A percentile compares a stretch with the other conserved stretches of the same genome.
Conservation (phyloP, 495 filamentous ascomycete species). For the Sordaria brevicollis region DNA sequence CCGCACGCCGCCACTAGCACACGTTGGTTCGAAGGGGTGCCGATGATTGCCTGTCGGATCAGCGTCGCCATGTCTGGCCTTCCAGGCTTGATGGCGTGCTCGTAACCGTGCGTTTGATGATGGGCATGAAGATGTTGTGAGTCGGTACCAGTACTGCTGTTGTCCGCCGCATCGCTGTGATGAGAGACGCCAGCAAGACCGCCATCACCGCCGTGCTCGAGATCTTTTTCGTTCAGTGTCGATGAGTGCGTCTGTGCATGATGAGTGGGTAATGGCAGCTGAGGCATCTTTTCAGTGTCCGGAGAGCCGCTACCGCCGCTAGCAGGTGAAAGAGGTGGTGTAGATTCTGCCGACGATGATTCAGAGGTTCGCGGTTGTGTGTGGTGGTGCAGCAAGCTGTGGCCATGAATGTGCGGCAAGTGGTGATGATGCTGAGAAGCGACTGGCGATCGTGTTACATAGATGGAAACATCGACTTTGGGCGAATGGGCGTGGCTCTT, state of each 20-base stretch:
- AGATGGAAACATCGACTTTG: conserved; percentile 35
- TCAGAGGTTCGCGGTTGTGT: not conserved
- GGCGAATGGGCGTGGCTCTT: conserved; percentile 30
- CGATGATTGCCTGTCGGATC: conserved; percentile 31
- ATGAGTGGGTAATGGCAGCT: conserved; percentile 1
- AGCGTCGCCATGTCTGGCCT: conserved; percentile 32
- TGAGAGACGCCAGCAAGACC: not conserved
- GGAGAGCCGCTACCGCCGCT: not conserved
- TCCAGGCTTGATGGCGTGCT: conserved; percentile 22
- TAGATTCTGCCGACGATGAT: conserved; percentile 12
- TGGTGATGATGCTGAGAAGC: not conserved
- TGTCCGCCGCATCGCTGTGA: conserved; percentile 2
- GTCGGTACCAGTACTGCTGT: conserved; percentile 3
- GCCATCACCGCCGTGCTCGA: conserved; percentile 6
- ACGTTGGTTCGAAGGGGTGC: conserved; percentile 27
- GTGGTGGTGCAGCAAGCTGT: not conserved
- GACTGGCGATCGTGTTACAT: conserved; percentile 28
- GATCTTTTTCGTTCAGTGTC: conserved; percentile 3
- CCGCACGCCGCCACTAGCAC: conserved; percentile 44
- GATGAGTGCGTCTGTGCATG: not conserved
- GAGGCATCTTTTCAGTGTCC: conserved; percentile 14
- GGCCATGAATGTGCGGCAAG: not conserved
- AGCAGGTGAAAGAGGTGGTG: conserved; percentile 10
- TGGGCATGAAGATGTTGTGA: not conserved
- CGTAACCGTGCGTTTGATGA: not conserved